Percentiles rank a stretch among this genome's conserved stretches.
phyloP scores from a whole-genome alignment of 495 filamentous ascomycete genomes.

The Venustampulla echinocandica region DNA sequence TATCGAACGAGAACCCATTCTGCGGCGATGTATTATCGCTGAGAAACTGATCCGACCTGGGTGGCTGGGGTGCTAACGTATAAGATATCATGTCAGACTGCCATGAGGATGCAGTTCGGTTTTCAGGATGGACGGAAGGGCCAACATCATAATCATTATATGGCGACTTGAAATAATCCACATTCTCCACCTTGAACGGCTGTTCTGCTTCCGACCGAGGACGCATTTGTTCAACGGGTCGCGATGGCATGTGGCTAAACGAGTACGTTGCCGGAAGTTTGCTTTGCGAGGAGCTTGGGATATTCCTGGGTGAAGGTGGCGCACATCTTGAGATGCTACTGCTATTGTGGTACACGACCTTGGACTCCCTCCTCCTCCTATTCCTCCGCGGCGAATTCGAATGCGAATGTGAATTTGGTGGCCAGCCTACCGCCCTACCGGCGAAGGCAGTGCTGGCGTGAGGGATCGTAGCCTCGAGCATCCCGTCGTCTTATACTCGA shows the following conservation, averaged over 20 bases:
- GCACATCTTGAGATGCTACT: conserved; percentile 4
- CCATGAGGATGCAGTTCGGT: neutral
- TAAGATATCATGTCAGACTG: conserved; percentile 6
- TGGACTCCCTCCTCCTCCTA: conserved; percentile 11
- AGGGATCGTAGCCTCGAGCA: too few relatives aligned
- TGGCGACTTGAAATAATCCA: conserved; percentile 3
- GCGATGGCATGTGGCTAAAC: neutral
- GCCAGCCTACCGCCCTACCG: too few relatives aligned
- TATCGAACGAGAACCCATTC: neutral
- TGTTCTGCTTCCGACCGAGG: neutral
- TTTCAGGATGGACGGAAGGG: conserved; percentile 3
- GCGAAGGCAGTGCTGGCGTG: too few relatives aligned
- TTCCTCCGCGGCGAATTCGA: neutral
- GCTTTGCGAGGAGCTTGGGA: neutral
- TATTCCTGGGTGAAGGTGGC: neutral
- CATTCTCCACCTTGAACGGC: neutral
- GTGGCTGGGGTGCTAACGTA: conserved; percentile 11
- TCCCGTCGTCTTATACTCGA: neutral
- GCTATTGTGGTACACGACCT: conserved; percentile 9
- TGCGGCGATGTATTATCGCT: conserved; percentile 1
- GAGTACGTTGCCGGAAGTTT: neutral
- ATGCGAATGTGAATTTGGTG: neutral
- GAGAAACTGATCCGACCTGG: conserved; percentile 5
- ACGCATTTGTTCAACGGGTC: neutral
- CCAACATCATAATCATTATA: neutral